Conservation (phyloP, 2,329 filamentous ascomycete species). For the Orbilia javanica region DNA sequence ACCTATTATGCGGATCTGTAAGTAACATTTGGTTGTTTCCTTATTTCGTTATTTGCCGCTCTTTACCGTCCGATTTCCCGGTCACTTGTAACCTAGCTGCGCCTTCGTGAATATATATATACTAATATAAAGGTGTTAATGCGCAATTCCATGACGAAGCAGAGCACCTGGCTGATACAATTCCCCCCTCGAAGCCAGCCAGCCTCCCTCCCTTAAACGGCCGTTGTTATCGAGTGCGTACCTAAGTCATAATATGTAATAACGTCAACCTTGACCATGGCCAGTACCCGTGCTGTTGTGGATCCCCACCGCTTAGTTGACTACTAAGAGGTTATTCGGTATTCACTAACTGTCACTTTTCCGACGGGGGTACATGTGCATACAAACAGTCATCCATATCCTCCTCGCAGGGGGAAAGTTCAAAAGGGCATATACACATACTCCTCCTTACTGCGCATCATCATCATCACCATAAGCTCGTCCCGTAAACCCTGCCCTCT, state of each 20-base stretch:
- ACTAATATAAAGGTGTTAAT: not conserved
- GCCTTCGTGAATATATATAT: not conserved
- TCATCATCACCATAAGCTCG: not conserved
- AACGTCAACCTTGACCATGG: too few species aligned
- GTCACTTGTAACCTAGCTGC: too few species aligned
- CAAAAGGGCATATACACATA: constrained; percentile 16
- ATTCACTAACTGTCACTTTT: not conserved
- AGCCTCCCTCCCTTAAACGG: not conserved
- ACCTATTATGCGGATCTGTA: too few species aligned
- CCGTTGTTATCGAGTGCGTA: constrained; percentile 12
- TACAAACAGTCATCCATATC: too few species aligned
- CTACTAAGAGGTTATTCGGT: not conserved
- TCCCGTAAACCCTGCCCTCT: constrained; percentile 44
- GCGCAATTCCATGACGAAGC: constrained; percentile 13
- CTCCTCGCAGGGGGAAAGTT: too few species aligned
- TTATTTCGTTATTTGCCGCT: not conserved
- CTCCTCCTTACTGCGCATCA: constrained; percentile 44
- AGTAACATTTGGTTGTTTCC: too few species aligned
- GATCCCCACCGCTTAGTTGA: too few species aligned
- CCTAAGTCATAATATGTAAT: too few species aligned
- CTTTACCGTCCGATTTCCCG: not conserved
- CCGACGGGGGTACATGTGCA: not conserved
- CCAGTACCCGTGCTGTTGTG: not conserved
- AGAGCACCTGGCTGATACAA: not conserved
- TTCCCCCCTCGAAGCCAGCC: too few species aligned